Evolutionary conservation across 2,329 filamentous ascomycete genomes (phyloP).

Genomic region (Diaporthe humulicola): DNA sequence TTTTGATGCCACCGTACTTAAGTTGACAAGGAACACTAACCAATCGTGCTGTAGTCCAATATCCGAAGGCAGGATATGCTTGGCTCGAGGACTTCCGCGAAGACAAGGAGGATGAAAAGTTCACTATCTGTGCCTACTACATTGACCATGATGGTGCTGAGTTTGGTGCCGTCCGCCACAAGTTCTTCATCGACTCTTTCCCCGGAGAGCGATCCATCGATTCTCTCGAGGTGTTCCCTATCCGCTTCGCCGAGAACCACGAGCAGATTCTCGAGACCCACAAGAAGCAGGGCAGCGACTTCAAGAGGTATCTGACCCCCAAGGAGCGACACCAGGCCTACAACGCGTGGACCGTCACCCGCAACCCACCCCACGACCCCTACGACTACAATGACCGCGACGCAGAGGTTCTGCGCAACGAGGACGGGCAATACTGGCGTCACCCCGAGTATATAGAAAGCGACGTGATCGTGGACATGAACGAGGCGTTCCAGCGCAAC

Average conservation of each 20-base stretch:
- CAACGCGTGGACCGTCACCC: conserved; percentile 28
- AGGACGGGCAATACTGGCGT: conserved; percentile 3
- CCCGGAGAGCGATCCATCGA: conserved; percentile 19
- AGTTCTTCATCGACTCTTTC: conserved; percentile 7
- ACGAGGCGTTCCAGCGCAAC: conserved; percentile 13
- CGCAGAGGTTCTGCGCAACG: conserved; percentile 13
- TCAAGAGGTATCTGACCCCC: not conserved
- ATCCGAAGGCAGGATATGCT: conserved; percentile 10
- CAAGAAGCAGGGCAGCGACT: not conserved
- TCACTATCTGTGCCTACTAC: conserved; percentile 26
- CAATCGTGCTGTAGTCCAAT: not conserved
- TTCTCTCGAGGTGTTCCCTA: conserved; percentile 21
- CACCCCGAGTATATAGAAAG: conserved; percentile 32
- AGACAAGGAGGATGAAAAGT: not conserved
- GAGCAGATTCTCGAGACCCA: conserved; percentile 16
- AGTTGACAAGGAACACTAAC: not conserved
- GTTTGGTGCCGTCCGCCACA: conserved; percentile 22
- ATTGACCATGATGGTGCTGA: conserved; percentile 32
- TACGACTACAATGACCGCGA: conserved; percentile 20
- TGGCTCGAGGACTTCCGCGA: conserved; percentile 21
- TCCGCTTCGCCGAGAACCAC: conserved; percentile 28
- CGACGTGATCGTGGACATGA: conserved; percentile 32
- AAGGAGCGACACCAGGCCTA: conserved; percentile 16
- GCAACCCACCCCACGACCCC: conserved; percentile 16
- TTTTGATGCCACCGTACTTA: not conserved